Conservation (phyloP, 306 rosid genomes). For the Styphnolobium japonicum region DNA sequence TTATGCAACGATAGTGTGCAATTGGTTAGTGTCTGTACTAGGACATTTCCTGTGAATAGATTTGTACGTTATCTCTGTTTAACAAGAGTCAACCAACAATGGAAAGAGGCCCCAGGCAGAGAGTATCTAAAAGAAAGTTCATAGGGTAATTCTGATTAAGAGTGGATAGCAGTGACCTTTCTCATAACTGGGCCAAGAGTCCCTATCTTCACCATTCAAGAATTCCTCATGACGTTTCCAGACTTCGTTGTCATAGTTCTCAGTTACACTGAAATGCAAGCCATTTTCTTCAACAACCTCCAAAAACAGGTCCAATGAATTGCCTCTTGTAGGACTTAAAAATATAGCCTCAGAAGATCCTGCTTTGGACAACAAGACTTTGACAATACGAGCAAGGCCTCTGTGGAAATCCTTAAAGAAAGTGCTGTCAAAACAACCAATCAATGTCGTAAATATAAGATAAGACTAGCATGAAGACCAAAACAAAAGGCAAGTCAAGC, state of each 20-base stretch:
- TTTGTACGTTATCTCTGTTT: conserved; percentile 18
- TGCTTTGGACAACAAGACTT: conserved; percentile 47
- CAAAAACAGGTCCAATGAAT: conserved; percentile 66
- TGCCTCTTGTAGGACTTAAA: conserved; percentile 79
- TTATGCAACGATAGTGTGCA: conserved; percentile 6
- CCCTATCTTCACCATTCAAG: conserved; percentile 47
- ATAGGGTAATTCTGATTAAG: conserved; percentile 60
- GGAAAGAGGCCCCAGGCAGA: neutral
- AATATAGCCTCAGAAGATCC: conserved; percentile 62
- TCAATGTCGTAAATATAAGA: conserved; percentile 33
- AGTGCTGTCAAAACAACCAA: conserved; percentile 62
- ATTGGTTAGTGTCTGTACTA: conserved; percentile 22
- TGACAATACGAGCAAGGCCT: conserved; percentile 61
- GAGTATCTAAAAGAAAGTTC: conserved; percentile 34
- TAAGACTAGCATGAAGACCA: conserved; percentile 30
- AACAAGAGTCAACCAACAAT: conserved; percentile 18
- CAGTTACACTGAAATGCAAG: conserved; percentile 56
- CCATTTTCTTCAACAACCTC: conserved; percentile 56
- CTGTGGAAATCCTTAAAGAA: conserved; percentile 77
- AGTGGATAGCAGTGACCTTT: conserved; percentile 79
- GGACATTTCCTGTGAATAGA: conserved; percentile 33
- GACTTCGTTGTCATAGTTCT: conserved; percentile 60
- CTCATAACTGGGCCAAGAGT: conserved; percentile 68
- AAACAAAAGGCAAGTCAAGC: conserved; percentile 33
- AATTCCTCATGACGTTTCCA: conserved; percentile 62